A percentile compares a stretch with the other conserved stretches of the same genome.
These are phyloP conservation scores for Colletotrichum shisoi DNA, from an alignment of 2,329 filamentous ascomycete species.

Conservation along the genomic window DNA sequence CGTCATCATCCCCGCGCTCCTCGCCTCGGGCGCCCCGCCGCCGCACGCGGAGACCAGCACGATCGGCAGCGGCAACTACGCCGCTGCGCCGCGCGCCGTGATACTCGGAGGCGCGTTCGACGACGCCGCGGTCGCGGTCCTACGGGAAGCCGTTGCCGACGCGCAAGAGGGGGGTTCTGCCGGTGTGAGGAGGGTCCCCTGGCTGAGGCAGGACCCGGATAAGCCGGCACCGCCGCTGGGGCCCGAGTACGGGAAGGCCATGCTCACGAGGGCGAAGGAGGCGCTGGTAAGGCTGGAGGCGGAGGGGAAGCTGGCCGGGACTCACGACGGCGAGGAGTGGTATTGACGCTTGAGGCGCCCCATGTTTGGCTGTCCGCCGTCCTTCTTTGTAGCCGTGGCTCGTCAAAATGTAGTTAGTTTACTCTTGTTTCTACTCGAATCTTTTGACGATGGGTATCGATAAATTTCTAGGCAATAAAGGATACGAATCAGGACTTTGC, in stretches of 20 bases:
- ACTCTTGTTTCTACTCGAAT: neutral
- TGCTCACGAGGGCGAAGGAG: conserved; percentile 43
- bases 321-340: conserved; percentile 39
- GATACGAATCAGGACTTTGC: neutral
- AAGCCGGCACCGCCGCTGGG: conserved; percentile 42
- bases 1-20: conserved; percentile 37
- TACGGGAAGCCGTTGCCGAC: conserved; percentile 21
- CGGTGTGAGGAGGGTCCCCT: conserved; percentile 36
- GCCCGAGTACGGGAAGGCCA: conserved; percentile 44
- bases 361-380: neutral
- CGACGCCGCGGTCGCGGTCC: conserved; percentile 15
- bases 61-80: conserved; percentile 37
- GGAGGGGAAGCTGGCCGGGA: conserved; percentile 42
- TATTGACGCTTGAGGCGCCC: conserved; percentile 27
- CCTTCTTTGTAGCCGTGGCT: neutral
- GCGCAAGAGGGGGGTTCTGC: neutral
- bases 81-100: conserved; percentile 28
- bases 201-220: conserved; percentile 42
- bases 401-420: neutral
- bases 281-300: conserved; percentile 39
- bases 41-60: conserved; percentile 37
- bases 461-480: too few species aligned
- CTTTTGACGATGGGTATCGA: too few species aligned
- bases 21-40: conserved; percentile 22
- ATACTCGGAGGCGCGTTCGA: conserved; percentile 38